Base-by-base conservation (phyloP, 805 yeast species). In the Yamadazyma sp. region DNA sequence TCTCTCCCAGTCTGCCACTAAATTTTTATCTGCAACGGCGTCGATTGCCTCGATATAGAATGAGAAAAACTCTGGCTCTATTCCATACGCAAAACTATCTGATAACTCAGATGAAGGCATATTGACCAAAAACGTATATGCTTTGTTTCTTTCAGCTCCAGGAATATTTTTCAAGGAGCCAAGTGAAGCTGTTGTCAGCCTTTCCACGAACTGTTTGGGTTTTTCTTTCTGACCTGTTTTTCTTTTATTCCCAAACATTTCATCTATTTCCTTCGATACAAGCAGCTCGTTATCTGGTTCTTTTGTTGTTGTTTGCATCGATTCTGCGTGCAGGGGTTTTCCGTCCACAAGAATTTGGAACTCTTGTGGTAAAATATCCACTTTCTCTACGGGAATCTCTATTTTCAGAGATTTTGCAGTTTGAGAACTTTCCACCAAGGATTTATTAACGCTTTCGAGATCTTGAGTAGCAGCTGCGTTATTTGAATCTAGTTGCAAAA, bases 11-110 rank as follows among this genome's bases (percentile, higher is more conserved):
- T 45, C 26, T 14, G 42, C 35, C 4, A 48, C 42, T 5, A 32
- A 20, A 7, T 42, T 31, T 17, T 40, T 22, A 10, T 18, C 27
- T 0, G 57, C 35, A 4, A 52, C 47, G 21, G 52, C 44, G 2
- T 45, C 44, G 5, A 62, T 50, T 3, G 82, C 73, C 19, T 71
- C 74, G 6, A 78, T 33, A 38, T 63, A 71, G 41, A 75, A 70
- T n/a, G 60, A 60, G 6, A 79, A 53, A 41, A 73, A 67, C 9
- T 68, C 73, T 0, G 70, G 47, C 25, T 79, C 84, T 1, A 80
- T 52, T 1, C 80, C 81, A 7, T 71, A 37, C 6, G 52, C 47
- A 38, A 74, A 78, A 2, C 71, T 42, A 8, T 49, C 47, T 1
- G 42, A 12, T 26, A 64, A 61, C 1, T 53, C 50, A 0, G 41